Conservation (phyloP, 2,329 filamentous ascomycete species). For the Aureobasidium subglaciale region DNA sequence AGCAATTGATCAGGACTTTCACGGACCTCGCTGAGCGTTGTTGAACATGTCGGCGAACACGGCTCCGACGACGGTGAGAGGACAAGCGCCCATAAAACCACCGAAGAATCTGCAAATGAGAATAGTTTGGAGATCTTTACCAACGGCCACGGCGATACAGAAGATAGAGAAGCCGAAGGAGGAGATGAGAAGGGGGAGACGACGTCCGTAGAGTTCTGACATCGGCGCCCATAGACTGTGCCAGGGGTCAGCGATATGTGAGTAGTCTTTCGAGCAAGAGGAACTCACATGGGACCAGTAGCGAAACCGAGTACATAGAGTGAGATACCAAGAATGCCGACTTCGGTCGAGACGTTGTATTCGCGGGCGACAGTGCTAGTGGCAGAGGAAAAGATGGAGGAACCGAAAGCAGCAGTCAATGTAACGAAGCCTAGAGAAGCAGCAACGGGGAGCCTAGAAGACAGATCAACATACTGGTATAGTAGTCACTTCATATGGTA, state of each 20-base stretch:
- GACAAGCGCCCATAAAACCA: conserved; percentile 31
- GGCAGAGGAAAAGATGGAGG: conserved; percentile 39
- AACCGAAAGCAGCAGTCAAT: conserved; percentile 60
- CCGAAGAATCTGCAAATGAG: conserved; percentile 34
- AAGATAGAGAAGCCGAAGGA: conserved; percentile 36
- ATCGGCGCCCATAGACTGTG: conserved; percentile 43
- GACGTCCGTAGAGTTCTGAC: conserved; percentile 33
- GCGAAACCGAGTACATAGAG: conserved; percentile 34
- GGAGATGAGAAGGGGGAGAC: conserved; percentile 27
- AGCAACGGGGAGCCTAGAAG: conserved; percentile 51
- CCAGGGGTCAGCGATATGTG: conserved; percentile 20
- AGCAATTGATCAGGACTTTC: no score
- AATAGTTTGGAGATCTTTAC: conserved; percentile 32
- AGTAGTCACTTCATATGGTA: conserved; percentile 18
- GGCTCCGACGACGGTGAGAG: conserved; percentile 41
- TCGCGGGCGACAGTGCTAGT: conserved; percentile 36
- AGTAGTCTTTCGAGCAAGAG: neutral
- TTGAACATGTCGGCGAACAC: conserved; percentile 53
- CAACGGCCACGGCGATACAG: conserved; percentile 39
- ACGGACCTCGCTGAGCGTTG: conserved; percentile 31
- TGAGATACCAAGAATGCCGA: conserved; percentile 31
- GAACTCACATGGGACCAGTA: conserved; percentile 20
- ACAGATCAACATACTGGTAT: neutral
- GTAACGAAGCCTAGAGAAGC: conserved; percentile 68
- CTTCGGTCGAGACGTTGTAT: conserved; percentile 35